Conservation (phyloP, 2,329 filamentous ascomycete genomes). For the Nectriaceae sp. region DNA sequence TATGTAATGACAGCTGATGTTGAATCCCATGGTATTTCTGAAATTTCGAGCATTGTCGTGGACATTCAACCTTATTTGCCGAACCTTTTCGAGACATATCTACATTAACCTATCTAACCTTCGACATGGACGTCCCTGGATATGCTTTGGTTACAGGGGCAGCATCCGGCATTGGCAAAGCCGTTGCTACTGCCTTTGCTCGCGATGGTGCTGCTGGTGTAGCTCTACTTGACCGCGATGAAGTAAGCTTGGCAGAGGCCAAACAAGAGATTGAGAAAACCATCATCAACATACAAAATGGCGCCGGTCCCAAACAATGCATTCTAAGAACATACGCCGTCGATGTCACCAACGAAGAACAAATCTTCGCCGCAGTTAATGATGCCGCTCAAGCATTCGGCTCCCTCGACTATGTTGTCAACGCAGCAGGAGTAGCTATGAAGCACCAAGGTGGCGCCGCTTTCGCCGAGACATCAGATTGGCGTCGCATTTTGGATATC, state of each 20-base stretch:
- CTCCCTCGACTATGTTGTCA: constrained; percentile 43
- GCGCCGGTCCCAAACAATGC: too few species aligned
- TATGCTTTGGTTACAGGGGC: constrained; percentile 34
- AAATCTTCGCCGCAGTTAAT: constrained; percentile 23
- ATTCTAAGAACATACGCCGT: too few species aligned
- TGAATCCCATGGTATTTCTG: too few species aligned
- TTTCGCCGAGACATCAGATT: constrained; percentile 38
- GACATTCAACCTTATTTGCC: too few species aligned
- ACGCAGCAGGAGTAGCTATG: constrained; percentile 41
- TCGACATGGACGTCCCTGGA: constrained; percentile 30
- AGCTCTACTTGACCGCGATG: constrained; percentile 29
- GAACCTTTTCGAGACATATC: too few species aligned
- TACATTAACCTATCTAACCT: too few species aligned
- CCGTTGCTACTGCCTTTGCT: constrained; percentile 31
- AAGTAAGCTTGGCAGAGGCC: constrained; percentile 14
- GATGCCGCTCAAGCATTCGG: constrained; percentile 33
- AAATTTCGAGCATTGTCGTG: too few species aligned
- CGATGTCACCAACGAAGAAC: constrained; percentile 33
- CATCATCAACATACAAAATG: too few species aligned
- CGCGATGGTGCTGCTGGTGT: constrained; percentile 30
- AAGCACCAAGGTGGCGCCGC: constrained; percentile 40
- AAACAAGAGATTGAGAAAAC: constrained; percentile 25
- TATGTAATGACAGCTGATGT: too few species aligned
- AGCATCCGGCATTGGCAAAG: constrained; percentile 34
- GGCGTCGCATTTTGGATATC: constrained; percentile 42